phyloP scores from a whole-genome alignment of 306 rosid species.

The Citrullus mucosospermus region DNA sequence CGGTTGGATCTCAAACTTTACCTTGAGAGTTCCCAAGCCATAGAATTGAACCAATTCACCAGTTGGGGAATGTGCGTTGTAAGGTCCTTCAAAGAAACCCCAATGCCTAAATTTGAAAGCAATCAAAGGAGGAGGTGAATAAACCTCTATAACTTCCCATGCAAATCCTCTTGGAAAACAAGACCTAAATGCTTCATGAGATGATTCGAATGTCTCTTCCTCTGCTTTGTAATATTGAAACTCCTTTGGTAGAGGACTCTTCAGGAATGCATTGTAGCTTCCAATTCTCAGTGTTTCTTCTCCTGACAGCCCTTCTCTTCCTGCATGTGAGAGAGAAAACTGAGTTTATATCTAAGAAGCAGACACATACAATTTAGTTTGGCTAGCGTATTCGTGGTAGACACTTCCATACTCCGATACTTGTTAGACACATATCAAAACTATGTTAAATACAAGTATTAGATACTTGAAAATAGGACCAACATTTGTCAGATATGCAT shows the following conservation, averaged over 20 bases:
- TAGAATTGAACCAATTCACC: conserved; percentile 43
- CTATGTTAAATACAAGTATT: too few relatives aligned
- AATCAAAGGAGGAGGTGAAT: conserved; percentile 53
- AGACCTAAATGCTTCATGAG: conserved; percentile 41
- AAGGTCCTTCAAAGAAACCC: conserved; percentile 82
- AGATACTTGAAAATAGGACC: too few relatives aligned
- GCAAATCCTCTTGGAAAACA: conserved; percentile 80
- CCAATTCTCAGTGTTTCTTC: conserved; percentile 58
- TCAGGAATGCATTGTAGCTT: conserved; percentile 50
- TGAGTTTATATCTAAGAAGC: neutral
- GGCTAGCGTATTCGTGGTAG: too few relatives aligned
- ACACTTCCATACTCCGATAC: too few relatives aligned
- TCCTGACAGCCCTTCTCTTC: conserved; percentile 47
- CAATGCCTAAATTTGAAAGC: conserved; percentile 71
- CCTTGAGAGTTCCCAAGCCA: conserved; percentile 63
- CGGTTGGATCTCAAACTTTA: neutral
- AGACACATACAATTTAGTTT: too few relatives aligned
- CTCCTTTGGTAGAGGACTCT: conserved; percentile 42
- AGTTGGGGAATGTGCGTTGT: conserved; percentile 44
- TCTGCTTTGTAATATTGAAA: conserved; percentile 43
- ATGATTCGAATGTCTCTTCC: conserved; percentile 59
- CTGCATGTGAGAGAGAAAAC: conserved; percentile 5
- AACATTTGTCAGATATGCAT: too few relatives aligned
- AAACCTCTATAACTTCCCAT: conserved; percentile 68
- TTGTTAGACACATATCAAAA: too few relatives aligned